These are phyloP conservation scores for Beauveria sp. DNA, from an alignment of 2,329 filamentous ascomycete species.

Conservation along the genomic window DNA sequence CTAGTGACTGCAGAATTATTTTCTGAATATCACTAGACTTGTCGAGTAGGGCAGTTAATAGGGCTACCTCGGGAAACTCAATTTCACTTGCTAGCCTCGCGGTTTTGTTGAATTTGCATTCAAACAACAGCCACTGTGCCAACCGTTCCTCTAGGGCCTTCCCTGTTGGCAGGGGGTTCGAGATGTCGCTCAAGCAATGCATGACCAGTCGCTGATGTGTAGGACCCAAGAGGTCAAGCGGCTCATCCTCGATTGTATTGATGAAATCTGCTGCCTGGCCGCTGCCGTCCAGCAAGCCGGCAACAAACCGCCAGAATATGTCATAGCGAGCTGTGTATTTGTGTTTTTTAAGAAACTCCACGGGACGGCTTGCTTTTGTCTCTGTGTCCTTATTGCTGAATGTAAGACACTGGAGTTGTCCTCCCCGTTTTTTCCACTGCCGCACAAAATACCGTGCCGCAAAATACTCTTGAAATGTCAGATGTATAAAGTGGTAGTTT, in stretches of 20 bases:
- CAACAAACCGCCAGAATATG: slow-evolving; percentile 14
- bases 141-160: slow-evolving; percentile 13
- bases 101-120: too few relatives aligned
- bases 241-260: too few relatives aligned
- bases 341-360: slow-evolving; percentile 23
- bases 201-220: too few relatives aligned
- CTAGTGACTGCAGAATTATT: too few relatives aligned
- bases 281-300: too few relatives aligned
- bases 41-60: background rate
- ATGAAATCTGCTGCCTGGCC: too few relatives aligned
- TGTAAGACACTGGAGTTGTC: slow-evolving; percentile 14
- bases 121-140: slow-evolving; percentile 17
- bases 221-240: too few relatives aligned
- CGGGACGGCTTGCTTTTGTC: background rate
- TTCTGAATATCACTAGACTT: too few relatives aligned
- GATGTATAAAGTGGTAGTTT: slow-evolving; percentile 33
- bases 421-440: slow-evolving; percentile 18
- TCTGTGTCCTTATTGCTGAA: slow-evolving; percentile 5
- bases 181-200: slow-evolving; percentile 18
- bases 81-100: slow-evolving; percentile 13
- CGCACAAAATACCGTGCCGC: slow-evolving; percentile 31
- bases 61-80: slow-evolving; percentile 14
- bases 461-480: slow-evolving; percentile 37
- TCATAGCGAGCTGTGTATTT: slow-evolving; percentile 33
- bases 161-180: slow-evolving; percentile 8